A percentile compares a stretch with the other conserved stretches of the same genome.
Conservation (phyloP, 2,329 filamentous ascomycete species). For the Phaeosphaeriaceae sp. region DNA sequence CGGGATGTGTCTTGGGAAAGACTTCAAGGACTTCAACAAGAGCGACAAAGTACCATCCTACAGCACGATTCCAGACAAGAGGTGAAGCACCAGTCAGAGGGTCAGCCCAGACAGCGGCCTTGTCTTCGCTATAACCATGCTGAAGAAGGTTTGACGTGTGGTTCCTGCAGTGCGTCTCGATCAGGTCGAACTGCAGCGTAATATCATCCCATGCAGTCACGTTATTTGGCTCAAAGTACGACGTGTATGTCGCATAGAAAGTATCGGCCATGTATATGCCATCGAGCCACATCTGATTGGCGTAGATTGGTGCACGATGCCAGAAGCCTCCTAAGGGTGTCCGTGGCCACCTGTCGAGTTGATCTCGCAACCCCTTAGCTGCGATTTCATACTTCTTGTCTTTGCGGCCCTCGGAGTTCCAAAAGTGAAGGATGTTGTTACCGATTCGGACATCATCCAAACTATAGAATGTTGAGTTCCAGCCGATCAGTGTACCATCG, state of each 20-base stretch:
- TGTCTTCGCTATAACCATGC: slow-evolving; percentile 46
- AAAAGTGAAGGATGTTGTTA: slow-evolving; percentile 59
- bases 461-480: slow-evolving; percentile 57
- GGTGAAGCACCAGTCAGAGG: slow-evolving; percentile 43
- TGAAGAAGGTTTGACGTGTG: slow-evolving; percentile 39
- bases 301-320: slow-evolving; percentile 57
- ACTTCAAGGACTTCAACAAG: slow-evolving; percentile 58
- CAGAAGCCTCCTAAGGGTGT: slow-evolving; percentile 62
- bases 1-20: slow-evolving; percentile 49
- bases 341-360: slow-evolving; percentile 58
- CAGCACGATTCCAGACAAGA: slow-evolving; percentile 47
- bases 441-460: slow-evolving; percentile 60
- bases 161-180: slow-evolving; percentile 45
- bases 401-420: slow-evolving; percentile 48
- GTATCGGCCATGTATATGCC: slow-evolving; percentile 55
- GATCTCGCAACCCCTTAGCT: slow-evolving; percentile 54
- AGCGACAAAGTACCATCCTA: slow-evolving; percentile 49
- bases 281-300: slow-evolving; percentile 65
- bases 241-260: slow-evolving; percentile 50
- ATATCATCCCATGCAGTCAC: slow-evolving; percentile 54
- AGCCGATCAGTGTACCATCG: slow-evolving; percentile 58
- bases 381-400: slow-evolving; percentile 58
- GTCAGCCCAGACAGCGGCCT: slow-evolving; percentile 45
- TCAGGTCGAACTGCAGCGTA: slow-evolving; percentile 43
- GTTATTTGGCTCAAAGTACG: slow-evolving; percentile 47